phyloP scores from a whole-genome alignment of 768 basidiomycete genomes.

The Plicaturopsis crispa region DNA sequence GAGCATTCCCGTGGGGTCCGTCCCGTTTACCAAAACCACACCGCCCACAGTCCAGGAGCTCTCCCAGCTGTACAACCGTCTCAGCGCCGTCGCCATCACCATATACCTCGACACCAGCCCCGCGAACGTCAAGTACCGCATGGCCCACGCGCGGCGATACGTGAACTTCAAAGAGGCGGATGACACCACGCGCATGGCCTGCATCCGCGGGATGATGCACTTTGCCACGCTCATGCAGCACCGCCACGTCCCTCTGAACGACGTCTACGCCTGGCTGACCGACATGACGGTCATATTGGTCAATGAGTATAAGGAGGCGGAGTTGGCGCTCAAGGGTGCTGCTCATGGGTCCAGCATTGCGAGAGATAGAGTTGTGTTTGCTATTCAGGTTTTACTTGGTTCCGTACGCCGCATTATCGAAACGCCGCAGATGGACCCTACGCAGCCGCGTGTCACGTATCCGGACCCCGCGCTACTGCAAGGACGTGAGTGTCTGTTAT shows the following conservation, averaged over 20 bases:
- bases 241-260: constrained; percentile 38
- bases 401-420: constrained; percentile 46
- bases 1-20: constrained; percentile 61
- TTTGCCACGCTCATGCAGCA: constrained; percentile 56
- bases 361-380: constrained; percentile 22
- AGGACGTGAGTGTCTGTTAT: constrained; percentile 32
- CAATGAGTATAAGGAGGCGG: constrained; percentile 39
- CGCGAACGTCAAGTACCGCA: constrained; percentile 37
- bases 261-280: constrained; percentile 55
- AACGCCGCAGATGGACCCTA: constrained; percentile 29
- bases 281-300: constrained; percentile 50
- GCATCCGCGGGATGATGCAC: constrained; percentile 69
- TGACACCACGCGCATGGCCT: constrained; percentile 53
- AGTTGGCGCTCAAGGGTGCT: constrained; percentile 10
- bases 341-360: constrained; percentile 3
- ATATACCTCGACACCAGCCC: constrained; percentile 57
- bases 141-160: constrained; percentile 62
- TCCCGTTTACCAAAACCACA: constrained; percentile 49
- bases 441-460: constrained; percentile 31
- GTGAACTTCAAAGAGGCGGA: constrained; percentile 63
- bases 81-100: constrained; percentile 63
- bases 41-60: constrained; percentile 49
- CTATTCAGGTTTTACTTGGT: constrained; percentile 48
- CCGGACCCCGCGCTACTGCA: constrained; percentile 57
- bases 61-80: constrained; percentile 78